Evolutionary conservation across 352 stramenopile species (phyloP).

Genomic region (Globisporangium nagaii): DNA sequence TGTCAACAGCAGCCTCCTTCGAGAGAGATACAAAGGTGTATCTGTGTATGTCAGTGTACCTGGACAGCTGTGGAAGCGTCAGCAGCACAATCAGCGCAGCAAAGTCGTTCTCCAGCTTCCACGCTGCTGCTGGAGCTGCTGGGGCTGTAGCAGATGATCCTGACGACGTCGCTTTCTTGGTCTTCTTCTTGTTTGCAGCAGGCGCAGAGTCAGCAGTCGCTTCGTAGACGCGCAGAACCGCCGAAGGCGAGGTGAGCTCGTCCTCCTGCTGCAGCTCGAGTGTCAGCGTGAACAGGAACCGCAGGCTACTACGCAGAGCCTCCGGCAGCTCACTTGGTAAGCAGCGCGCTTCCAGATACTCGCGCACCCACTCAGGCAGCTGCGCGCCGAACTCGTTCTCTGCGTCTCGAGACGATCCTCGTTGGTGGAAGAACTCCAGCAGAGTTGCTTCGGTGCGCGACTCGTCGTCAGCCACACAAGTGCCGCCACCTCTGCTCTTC

Average conservation of each 20-base stretch:
- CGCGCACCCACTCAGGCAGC: slow-evolving; percentile 44
- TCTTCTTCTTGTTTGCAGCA: slow-evolving; percentile 12
- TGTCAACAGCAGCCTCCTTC: no score
- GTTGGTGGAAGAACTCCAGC: slow-evolving; percentile 9
- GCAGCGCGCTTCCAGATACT: slow-evolving; percentile 46
- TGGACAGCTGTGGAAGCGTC: slow-evolving; percentile 42
- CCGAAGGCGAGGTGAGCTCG: slow-evolving; percentile 29
- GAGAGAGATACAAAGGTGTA: no score
- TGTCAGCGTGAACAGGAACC: slow-evolving; percentile 37
- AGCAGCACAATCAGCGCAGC: slow-evolving; percentile 60
- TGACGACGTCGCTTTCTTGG: slow-evolving; percentile 3
- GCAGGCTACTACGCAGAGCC: slow-evolving; percentile 14
- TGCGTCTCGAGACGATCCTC: not conserved
- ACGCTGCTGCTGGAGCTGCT: slow-evolving; percentile 6
- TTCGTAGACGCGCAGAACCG: slow-evolving; percentile 25
- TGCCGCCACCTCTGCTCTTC: not conserved
- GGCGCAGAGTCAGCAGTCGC: not conserved
- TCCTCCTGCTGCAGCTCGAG: slow-evolving; percentile 51
- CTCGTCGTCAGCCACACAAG: slow-evolving; percentile 7
- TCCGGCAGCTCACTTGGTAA: slow-evolving; percentile 6
- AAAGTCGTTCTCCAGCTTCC: slow-evolving; percentile 52
- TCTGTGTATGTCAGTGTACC: slow-evolving; percentile 24
- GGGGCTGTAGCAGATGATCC: not conserved
- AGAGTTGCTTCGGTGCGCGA: slow-evolving; percentile 4
- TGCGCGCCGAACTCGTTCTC: not conserved